Evolutionary conservation across 129 eudicot genomes (phyloP), one percentile per base, ranked within the genome.

Genomic region (Tagetes erecta): DNA sequence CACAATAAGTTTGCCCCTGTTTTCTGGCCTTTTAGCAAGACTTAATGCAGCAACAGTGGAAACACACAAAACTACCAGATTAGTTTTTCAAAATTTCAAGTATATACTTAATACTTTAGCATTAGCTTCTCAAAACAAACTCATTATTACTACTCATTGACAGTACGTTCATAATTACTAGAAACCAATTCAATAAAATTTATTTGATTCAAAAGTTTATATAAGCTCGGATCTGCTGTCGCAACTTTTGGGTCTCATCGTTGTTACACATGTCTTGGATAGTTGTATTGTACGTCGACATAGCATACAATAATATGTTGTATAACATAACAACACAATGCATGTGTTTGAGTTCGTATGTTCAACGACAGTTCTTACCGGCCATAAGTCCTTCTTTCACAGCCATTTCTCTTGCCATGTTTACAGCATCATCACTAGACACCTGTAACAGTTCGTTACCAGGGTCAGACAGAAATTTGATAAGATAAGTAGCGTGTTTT

Each of bases 1-100:
- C 92, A 90, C 98, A 81, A 94, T 94, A 63, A 94, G 98, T 78
- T 94, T 94, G 80, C 98, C 97, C 80, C 83, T 94, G 93, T 94
- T 94, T 80, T 94, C 98, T 50, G 98, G 97, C 81, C 91, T 88
- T 70, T 67, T 78, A 11, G 98, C 98, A 64, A 94, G 96, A 44
- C 86, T 76, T 46, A 94, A 86, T 11, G 98, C 96, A 12, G 98
- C 98, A 67, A 94, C 96, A 49, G 97, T 94, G 45, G 20, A 64
- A 27, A 72, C 36, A n/a, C 42, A 34, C 45, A 46, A 11, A 53
- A 34, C 5, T 7, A 42, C 45, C 67, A 40, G 53, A 40, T 20
- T 67, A 73, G 31, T 49, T 46, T 38, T 31, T 49, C 38, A 13
- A 33, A 40, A 20, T 3, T 40, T 40, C 44, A 40, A 40, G 44